Evolutionary conservation across 805 yeast species (phyloP), one percentile per base, ranked within the genome.

Genomic region (Wickerhamiella azymoides): DNA sequence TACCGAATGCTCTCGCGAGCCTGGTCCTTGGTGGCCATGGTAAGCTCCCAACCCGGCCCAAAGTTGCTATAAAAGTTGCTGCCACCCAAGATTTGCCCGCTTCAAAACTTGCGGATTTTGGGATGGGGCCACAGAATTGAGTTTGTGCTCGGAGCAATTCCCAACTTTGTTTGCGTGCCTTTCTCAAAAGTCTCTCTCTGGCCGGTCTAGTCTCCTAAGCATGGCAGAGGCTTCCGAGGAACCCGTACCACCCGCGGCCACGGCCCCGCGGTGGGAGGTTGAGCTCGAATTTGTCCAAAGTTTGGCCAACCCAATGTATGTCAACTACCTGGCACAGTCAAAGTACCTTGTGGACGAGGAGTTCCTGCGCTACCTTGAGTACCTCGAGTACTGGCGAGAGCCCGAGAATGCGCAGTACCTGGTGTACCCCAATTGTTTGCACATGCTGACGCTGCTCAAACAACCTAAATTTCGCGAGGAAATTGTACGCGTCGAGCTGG

Each of bases 281-380:
- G 94, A 84, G 54, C 69, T 84, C n/a, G 96, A 82, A 74, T 89
- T 89, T 63, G 93, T 89, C 2, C 97, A 89, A 63, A 80, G 94
- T 13, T 69, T 89, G 28, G 84, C 95, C 2, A 92, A 89, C 61
- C 77, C 89, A 39, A 94, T 81, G 60, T 89, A 88, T 58, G 70
- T 89, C 47, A 79, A 84, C 52, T 86, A 77, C 56, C 68, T 89
- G 21, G 95, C 96, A 2, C 96, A 88, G 62, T 82, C 79, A 53
- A 78, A 79, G 47, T 78, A 78, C 57, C 67, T 88, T 10, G 79
- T 80, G 54, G 80, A 82, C 55, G 77, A 72, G 25, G 72, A 73
- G 43, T 88, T 89, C 54, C 66, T 85, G 27, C 74, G 76, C 49
- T 89, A 89, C 58, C 65, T 89, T 50, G 71, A 77, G 24, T 89